phyloP scores from a whole-genome alignment of 2,329 filamentous ascomycete species.

The Ophiostoma ips region DNA sequence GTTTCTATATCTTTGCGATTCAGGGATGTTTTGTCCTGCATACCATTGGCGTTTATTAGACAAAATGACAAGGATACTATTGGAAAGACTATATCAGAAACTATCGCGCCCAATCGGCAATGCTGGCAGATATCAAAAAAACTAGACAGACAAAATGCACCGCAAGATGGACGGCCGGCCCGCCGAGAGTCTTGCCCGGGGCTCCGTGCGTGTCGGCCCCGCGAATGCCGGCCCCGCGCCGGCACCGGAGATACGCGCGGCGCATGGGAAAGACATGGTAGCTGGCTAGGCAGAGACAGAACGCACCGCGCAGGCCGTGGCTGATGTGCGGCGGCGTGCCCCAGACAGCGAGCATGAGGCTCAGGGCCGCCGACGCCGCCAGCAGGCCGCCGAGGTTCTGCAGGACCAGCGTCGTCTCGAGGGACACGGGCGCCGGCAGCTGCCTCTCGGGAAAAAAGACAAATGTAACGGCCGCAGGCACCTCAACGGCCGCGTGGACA shows the following conservation, averaged over 20 bases:
- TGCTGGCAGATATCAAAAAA: conserved; percentile 20
- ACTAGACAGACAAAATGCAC: conserved; percentile 27
- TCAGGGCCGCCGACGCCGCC: conserved; percentile 30
- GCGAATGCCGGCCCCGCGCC: conserved; percentile 12
- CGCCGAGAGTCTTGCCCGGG: conserved; percentile 25
- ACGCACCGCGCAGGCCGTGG: conserved; percentile 17
- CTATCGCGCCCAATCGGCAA: conserved; percentile 8
- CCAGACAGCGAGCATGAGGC: conserved; percentile 22
- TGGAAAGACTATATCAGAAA: not conserved
- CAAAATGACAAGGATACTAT: conserved; percentile 2
- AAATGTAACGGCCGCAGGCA: conserved; percentile 30
- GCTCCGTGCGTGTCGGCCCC: conserved; percentile 6
- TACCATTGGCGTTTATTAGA: conserved; percentile 6
- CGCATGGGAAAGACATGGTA: conserved; percentile 36
- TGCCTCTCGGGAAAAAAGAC: conserved; percentile 28
- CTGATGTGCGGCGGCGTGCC: not conserved
- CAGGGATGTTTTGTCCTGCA: too few species aligned
- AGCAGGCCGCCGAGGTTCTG: conserved; percentile 35
- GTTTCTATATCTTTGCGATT: not conserved
- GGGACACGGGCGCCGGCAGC: conserved; percentile 21
- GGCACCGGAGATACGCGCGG: conserved; percentile 26
- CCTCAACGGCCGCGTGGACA: conserved; percentile 12
- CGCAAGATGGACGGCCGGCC: conserved; percentile 30
- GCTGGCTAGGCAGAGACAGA: conserved; percentile 28
- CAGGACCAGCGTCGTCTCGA: conserved; percentile 28